phyloP scores from a whole-genome alignment of 1,139 yeast species.

The Suhomyces wounanorum region DNA sequence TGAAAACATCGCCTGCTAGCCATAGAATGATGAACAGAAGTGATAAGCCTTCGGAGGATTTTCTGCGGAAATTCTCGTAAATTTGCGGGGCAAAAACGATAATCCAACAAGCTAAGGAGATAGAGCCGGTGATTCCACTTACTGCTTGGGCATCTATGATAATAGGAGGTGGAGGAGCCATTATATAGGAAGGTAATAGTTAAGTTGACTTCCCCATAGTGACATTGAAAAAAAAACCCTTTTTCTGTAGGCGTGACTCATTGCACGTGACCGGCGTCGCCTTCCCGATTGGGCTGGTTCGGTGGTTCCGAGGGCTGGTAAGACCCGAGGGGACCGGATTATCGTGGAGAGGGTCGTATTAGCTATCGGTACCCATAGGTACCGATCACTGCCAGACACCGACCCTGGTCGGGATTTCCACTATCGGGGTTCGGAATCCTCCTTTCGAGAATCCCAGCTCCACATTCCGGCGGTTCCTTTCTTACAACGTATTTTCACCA shows the following conservation, averaged over 20 bases:
- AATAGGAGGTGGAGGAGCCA: slow-evolving; percentile 68
- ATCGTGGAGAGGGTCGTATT: too few species aligned
- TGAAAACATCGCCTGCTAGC: slow-evolving; percentile 89
- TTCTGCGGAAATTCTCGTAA: slow-evolving; percentile 83
- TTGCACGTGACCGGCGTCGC: slow-evolving; percentile 1
- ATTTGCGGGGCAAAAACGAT: slow-evolving; percentile 97
- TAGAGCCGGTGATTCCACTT: slow-evolving; percentile 87
- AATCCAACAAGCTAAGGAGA: slow-evolving; percentile 96
- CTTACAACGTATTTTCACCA: not conserved
- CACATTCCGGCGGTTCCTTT: not conserved
- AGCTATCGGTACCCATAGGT: too few species aligned
- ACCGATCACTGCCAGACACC: too few species aligned
- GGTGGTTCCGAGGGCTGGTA: too few species aligned
- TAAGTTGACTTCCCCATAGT: not conserved
- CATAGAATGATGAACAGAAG: slow-evolving; percentile 79
- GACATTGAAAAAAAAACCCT: not conserved
- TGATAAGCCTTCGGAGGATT: slow-evolving; percentile 85
- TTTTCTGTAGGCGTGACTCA: slow-evolving; percentile 7
- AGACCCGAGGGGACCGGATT: too few species aligned
- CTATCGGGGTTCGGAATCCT: too few species aligned
- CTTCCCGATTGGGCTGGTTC: too few species aligned
- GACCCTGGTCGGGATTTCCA: too few species aligned
- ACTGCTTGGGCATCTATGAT: slow-evolving; percentile 73
- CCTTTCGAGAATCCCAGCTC: not conserved
- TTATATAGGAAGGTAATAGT: slow-evolving; percentile 10